These are phyloP conservation scores for Fusarium clavum DNA, from an alignment of 2,329 filamentous ascomycete genomes.

Conservation along the genomic window DNA sequence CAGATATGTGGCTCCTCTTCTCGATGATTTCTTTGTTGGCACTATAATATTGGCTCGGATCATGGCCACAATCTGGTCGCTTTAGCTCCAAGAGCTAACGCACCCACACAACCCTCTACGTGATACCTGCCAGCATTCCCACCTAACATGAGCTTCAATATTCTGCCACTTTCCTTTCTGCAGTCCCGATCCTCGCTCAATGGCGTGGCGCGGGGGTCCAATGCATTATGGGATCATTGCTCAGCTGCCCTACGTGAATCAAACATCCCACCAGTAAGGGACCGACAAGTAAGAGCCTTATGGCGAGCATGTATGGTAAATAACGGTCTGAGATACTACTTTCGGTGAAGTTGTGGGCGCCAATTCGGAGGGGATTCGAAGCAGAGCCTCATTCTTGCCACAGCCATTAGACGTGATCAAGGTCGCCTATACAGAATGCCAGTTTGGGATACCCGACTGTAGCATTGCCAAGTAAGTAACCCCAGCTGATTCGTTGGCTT, in stretches of 20 bases:
- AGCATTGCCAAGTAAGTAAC: conserved; percentile 32
- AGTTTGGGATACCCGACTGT: conserved; percentile 16
- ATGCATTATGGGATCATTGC: conserved; percentile 17
- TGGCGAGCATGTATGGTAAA: conserved; percentile 25
- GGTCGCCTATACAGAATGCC: conserved; percentile 14
- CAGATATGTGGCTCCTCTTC: conserved; percentile 25
- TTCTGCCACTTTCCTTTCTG: conserved; percentile 21
- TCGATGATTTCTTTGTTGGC: conserved; percentile 21
- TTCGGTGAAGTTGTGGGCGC: conserved; percentile 15
- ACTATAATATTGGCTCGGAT: conserved; percentile 26
- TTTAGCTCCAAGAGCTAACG: conserved; percentile 33
- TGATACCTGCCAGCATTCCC: conserved; percentile 9
- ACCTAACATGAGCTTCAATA: conserved; percentile 19
- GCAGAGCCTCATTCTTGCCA: conserved; percentile 39
- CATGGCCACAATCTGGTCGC: conserved; percentile 30
- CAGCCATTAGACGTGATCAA: conserved; percentile 12
- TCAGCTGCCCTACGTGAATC: conserved; percentile 18
- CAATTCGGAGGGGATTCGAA: conserved; percentile 9
- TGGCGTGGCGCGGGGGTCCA: conserved; percentile 1
- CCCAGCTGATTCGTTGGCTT: conserved; percentile 24
- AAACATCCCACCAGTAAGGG: conserved; percentile 36
- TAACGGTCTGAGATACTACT: conserved; percentile 17
- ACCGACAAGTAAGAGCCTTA: conserved; percentile 30
- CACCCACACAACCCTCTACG: conserved; percentile 19
- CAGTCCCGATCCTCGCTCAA: conserved; percentile 25